Conservation (phyloP, 805 yeast genomes). For the Cyberlindnera veronae region DNA sequence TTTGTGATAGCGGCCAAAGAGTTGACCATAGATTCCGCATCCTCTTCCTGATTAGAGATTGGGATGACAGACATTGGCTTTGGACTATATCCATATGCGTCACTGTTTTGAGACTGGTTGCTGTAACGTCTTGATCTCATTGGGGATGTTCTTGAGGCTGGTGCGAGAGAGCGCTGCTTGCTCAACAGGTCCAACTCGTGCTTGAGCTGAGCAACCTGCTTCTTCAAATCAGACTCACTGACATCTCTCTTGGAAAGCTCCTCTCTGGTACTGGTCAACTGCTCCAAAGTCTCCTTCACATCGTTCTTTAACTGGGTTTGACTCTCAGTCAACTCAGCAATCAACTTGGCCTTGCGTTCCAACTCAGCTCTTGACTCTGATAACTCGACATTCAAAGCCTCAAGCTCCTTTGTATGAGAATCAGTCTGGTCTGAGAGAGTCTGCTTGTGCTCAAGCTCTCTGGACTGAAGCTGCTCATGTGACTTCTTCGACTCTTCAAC, state of each 20-base stretch:
- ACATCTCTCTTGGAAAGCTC: slow-evolving; percentile 56
- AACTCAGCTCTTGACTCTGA: slow-evolving; percentile 51
- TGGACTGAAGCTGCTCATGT: slow-evolving; percentile 50
- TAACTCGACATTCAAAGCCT: slow-evolving; percentile 52
- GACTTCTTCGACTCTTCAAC: slow-evolving; percentile 53
- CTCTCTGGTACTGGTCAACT: slow-evolving; percentile 56
- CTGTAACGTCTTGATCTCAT: slow-evolving; percentile 33
- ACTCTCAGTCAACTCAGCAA: slow-evolving; percentile 55
- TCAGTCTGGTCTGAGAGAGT: slow-evolving; percentile 41
- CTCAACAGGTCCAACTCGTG: slow-evolving; percentile 28
- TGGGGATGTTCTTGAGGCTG: slow-evolving; percentile 31
- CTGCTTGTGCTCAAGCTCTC: slow-evolving; percentile 51
- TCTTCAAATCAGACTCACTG: slow-evolving; percentile 57
- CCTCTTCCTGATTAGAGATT: slow-evolving; percentile 47
- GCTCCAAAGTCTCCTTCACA: slow-evolving; percentile 56
- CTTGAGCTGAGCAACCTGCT: slow-evolving; percentile 45
- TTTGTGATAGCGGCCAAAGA: slow-evolving; percentile 70
- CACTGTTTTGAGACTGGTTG: slow-evolving; percentile 39
- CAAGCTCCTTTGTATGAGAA: slow-evolving; percentile 48
- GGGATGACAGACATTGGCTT: slow-evolving; percentile 64
- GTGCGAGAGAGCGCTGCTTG: slow-evolving; percentile 23
- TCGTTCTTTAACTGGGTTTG: slow-evolving; percentile 64
- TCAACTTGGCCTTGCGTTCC: slow-evolving; percentile 52
- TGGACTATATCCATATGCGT: slow-evolving; percentile 28
- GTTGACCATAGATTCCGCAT: slow-evolving; percentile 38